phyloP scores from a whole-genome alignment of 1,139 yeast genomes.

The Saccharomyces uvarum region DNA sequence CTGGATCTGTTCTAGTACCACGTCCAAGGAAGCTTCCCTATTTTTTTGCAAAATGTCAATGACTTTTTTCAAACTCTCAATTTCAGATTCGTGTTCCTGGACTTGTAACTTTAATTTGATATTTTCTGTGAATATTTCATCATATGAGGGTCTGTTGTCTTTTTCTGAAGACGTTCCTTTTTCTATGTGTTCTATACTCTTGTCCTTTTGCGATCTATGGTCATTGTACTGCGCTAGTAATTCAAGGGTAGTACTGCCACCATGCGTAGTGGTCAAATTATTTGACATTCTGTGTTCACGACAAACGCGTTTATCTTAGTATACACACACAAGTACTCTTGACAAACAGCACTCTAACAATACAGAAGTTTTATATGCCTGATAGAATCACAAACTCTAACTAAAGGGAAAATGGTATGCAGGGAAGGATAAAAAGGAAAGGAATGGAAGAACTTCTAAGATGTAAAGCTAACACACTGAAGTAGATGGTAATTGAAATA shows the following conservation, averaged over 20 bases:
- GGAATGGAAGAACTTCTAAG: not conserved
- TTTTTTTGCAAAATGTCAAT: slow-evolving; percentile 14
- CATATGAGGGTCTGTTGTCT: slow-evolving; percentile 21
- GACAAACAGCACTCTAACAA: not conserved
- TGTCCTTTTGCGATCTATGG: slow-evolving; percentile 13
- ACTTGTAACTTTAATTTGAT: slow-evolving; percentile 22
- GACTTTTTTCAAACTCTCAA: slow-evolving; percentile 17
- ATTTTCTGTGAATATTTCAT: slow-evolving; percentile 29
- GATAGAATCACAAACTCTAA: not conserved
- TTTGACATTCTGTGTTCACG: not conserved
- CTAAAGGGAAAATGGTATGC: not conserved
- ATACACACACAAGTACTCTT: slow-evolving; percentile 19
- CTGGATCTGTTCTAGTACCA: slow-evolving; percentile 11
- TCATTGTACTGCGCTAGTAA: slow-evolving; percentile 16
- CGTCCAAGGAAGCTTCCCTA: slow-evolving; percentile 7
- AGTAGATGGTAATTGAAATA: not conserved
- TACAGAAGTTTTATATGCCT: not conserved
- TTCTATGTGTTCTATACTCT: slow-evolving; percentile 11
- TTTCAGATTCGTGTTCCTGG: slow-evolving; percentile 23
- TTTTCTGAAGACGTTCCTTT: not conserved
- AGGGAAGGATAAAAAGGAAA: not conserved
- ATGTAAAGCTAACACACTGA: not conserved
- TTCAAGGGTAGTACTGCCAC: slow-evolving; percentile 9
- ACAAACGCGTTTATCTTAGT: not conserved
- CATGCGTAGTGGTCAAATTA: not conserved